These are phyloP conservation scores for Sutorius eximius DNA, from an alignment of 1,284 basidiomycete species.

Conservation along the genomic window DNA sequence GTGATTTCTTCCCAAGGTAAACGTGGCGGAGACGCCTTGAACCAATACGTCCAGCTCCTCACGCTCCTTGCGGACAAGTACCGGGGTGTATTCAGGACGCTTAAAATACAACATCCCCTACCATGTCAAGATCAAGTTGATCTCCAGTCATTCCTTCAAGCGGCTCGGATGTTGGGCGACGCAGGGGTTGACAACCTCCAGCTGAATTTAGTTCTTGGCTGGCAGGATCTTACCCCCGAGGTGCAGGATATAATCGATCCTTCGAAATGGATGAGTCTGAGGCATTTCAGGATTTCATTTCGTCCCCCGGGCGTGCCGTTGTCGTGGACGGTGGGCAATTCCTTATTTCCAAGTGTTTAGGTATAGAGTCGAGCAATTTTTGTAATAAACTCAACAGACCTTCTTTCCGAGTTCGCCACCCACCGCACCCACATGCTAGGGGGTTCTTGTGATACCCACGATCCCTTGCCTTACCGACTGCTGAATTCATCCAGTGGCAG, in stretches of 20 bases:
- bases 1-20: slow-evolving; percentile 20
- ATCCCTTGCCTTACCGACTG: neutral
- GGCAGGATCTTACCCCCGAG: slow-evolving; percentile 18
- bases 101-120: slow-evolving; percentile 23
- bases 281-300: slow-evolving; percentile 18
- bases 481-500: neutral
- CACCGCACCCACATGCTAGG: neutral
- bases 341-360: slow-evolving; percentile 2
- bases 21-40: slow-evolving; percentile 9
- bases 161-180: slow-evolving; percentile 16
- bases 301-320: slow-evolving; percentile 10
- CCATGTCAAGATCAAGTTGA: slow-evolving; percentile 16
- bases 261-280: slow-evolving; percentile 20
- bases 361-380: neutral
- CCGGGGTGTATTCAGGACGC: slow-evolving; percentile 19
- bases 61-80: slow-evolving; percentile 26
- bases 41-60: slow-evolving; percentile 20
- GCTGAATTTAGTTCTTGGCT: slow-evolving; percentile 21
- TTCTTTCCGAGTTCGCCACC: neutral
- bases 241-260: slow-evolving; percentile 26
- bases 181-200: slow-evolving; percentile 19
- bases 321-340: slow-evolving; percentile 17
- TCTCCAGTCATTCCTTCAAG: slow-evolving; percentile 20
- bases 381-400: neutral
- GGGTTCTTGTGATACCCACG: neutral